Conservation (phyloP, 106 monocot species). For the Apostasia shenzhenica region DNA sequence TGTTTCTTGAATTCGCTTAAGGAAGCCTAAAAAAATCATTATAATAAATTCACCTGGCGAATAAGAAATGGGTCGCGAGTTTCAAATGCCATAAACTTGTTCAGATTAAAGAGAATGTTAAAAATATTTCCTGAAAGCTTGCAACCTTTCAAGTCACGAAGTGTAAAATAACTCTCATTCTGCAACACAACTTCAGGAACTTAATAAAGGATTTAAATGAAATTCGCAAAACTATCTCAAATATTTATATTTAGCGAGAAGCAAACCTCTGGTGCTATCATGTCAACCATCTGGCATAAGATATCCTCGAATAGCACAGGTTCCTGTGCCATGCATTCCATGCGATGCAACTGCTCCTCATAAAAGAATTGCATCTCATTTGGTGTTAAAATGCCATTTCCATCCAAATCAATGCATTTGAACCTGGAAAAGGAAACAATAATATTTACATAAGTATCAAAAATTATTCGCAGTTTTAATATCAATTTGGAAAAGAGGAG, state of each 20-base stretch:
- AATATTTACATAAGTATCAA: background rate
- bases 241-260: constrained; percentile 3
- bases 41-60: constrained; percentile 56
- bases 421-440: constrained; percentile 48
- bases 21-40: background rate
- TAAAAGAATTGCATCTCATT: constrained; percentile 97
- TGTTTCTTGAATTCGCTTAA: background rate
- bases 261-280: constrained; percentile 81
- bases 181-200: constrained; percentile 23
- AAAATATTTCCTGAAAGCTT: constrained; percentile 93
- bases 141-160: constrained; percentile 67
- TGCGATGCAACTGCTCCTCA: constrained; percentile 93
- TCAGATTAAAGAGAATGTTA: constrained; percentile 95
- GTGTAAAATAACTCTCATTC: constrained; percentile 63
- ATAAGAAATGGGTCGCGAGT: constrained; percentile 96
- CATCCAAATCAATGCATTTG: constrained; percentile 96
- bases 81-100: constrained; percentile 97
- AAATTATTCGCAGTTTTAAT: background rate
- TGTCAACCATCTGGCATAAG: constrained; percentile 93
- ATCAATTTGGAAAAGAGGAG: background rate
- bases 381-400: constrained; percentile 72
- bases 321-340: constrained; percentile 99
- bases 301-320: constrained; percentile 97
- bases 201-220: background rate
- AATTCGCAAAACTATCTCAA: background rate